phyloP scores from a whole-genome alignment of 2,329 filamentous ascomycete species.

The Pyricularia sp. region DNA sequence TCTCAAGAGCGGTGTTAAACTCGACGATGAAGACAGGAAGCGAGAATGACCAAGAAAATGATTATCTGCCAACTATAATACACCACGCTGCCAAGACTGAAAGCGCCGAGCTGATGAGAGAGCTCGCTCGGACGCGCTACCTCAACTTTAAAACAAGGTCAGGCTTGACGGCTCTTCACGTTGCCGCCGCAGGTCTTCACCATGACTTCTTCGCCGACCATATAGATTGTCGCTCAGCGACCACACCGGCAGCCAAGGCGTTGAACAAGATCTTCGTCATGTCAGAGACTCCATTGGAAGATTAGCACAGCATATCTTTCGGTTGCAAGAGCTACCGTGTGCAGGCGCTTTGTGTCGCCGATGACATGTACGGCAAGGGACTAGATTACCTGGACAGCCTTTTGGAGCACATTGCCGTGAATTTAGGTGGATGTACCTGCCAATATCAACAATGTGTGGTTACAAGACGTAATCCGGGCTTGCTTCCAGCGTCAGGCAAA shows the following conservation, averaged over 20 bases:
- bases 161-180: background rate
- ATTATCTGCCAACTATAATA: background rate
- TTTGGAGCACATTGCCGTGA: background rate
- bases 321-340: background rate
- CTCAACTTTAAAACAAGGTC: background rate
- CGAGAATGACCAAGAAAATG: background rate
- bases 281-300: background rate
- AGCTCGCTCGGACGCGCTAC: background rate
- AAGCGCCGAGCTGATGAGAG: background rate
- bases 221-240: background rate
- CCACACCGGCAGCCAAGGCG: background rate
- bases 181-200: background rate
- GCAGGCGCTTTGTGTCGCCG: background rate
- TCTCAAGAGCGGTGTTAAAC: background rate
- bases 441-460: background rate
- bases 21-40: background rate
- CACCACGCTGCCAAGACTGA: background rate
- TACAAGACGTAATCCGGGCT: background rate
- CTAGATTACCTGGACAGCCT: background rate
- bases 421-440: background rate
- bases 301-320: background rate
- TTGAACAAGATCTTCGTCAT: background rate
- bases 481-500: background rate
- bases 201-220: background rate
- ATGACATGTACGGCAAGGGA: background rate